These are phyloP conservation scores for Paramecium octaurelia DNA, from an alignment of 73 alveolate genomes.

Conservation along the genomic window DNA sequence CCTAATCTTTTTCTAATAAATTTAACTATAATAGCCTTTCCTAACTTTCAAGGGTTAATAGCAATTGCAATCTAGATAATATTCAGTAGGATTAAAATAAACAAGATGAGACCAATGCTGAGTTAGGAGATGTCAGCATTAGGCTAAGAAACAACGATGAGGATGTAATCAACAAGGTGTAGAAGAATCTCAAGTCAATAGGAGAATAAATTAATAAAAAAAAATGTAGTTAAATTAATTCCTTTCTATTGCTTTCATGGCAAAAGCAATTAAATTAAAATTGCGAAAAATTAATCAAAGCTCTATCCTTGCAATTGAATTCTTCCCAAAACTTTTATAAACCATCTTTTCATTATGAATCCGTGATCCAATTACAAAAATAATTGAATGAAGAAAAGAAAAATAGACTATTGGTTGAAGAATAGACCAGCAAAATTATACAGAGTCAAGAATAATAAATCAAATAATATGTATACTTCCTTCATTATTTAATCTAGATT, in stretches of 20 bases:
- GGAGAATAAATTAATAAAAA: not conserved
- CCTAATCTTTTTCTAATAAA: not conserved
- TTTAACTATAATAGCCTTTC: not conserved
- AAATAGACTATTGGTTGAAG: not conserved
- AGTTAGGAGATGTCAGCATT: not conserved
- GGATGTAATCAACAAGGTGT: not conserved
- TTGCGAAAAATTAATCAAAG: not conserved
- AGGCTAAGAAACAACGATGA: not conserved
- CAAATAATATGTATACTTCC: not conserved
- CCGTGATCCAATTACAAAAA: not conserved
- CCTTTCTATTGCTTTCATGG: not conserved
- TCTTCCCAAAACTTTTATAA: not conserved
- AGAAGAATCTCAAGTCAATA: not conserved
- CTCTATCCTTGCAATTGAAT: not conserved
- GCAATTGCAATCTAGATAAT: not conserved
- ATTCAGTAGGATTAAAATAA: not conserved
- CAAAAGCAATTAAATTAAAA: not conserved
- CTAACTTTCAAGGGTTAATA: not conserved
- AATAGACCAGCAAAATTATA: not conserved
- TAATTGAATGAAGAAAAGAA: not conserved
- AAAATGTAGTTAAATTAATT: not conserved
- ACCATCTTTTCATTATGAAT: not conserved
- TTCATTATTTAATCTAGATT: not conserved
- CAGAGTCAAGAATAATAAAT: not conserved
- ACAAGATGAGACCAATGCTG: not conserved